phyloP scores from a whole-genome alignment of 352 stramenopile species.

The Globisporangium sylvaticum region DNA sequence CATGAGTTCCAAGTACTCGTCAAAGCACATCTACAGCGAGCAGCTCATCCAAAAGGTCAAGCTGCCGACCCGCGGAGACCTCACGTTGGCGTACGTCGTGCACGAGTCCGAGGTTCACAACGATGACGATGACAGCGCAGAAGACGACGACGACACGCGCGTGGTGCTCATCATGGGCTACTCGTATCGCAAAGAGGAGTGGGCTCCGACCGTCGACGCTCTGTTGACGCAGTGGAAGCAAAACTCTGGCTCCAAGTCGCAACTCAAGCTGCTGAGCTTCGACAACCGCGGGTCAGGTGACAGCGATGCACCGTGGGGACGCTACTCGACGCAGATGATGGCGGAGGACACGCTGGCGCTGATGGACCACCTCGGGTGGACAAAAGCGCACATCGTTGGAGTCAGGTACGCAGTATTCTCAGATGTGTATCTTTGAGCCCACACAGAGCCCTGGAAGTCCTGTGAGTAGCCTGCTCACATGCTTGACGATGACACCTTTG shows the following conservation, averaged over 20 bases:
- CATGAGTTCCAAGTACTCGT: conserved; percentile 6
- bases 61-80: conserved; percentile 27
- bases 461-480: too few species aligned
- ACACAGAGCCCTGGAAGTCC: too few species aligned
- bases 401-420: too few species aligned
- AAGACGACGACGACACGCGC: conserved; percentile 13
- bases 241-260: conserved; percentile 10
- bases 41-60: conserved; percentile 12
- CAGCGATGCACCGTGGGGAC: conserved; percentile 23
- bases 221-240: conserved; percentile 29
- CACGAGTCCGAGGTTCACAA: conserved; percentile 18
- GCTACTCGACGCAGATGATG: conserved; percentile 32
- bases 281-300: conserved; percentile 57
- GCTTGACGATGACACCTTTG: too few species aligned
- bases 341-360: conserved; percentile 26
- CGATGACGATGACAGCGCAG: not conserved
- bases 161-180: conserved; percentile 50
- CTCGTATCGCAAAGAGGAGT: conserved; percentile 37
- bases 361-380: conserved; percentile 22
- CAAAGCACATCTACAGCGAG: not conserved
- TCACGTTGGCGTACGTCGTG: conserved; percentile 47
- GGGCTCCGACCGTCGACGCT: conserved; percentile 28
- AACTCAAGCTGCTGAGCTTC: conserved; percentile 46
- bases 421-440: too few species aligned
- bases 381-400: conserved; percentile 2